These are phyloP conservation scores for Kurtzmaniella quercitrusa DNA, from an alignment of 1,139 yeast species.

Conservation along the genomic window DNA sequence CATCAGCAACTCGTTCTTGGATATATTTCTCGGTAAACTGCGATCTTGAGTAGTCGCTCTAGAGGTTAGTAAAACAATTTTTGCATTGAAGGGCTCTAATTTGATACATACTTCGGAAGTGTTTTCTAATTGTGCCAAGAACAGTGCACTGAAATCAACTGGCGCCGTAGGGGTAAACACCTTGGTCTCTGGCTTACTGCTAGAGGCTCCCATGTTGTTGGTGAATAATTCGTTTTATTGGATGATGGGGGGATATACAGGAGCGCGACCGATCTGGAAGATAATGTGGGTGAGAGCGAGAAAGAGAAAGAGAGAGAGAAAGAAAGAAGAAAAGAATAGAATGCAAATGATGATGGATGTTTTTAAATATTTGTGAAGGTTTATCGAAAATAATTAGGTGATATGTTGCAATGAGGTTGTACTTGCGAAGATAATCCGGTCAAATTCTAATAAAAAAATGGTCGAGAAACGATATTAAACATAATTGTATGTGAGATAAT, in stretches of 20 bases:
- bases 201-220: conserved; percentile 46
- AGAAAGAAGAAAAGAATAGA: not conserved
- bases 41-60: conserved; percentile 75
- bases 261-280: not conserved
- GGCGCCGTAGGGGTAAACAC: conserved; percentile 71
- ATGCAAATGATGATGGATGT: too few species aligned
- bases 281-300: not conserved
- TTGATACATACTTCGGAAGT: conserved; percentile 56
- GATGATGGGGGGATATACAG: not conserved
- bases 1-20: conserved; percentile 70
- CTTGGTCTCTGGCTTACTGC: conserved; percentile 61
- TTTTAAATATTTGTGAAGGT: too few species aligned
- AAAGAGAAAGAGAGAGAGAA: not conserved
- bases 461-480: not conserved
- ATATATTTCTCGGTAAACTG: conserved; percentile 76
- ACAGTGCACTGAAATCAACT: conserved; percentile 67
- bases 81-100: too few species aligned
- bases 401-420: too few species aligned
- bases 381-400: too few species aligned
- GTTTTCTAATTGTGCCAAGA: conserved; percentile 67
- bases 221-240: conserved; percentile 9
- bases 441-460: too few species aligned
- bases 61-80: conserved; percentile 23
- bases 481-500: too few species aligned
- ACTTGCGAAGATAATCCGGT: too few species aligned